These are phyloP conservation scores for Chaetoceros tenuissimus DNA, from an alignment of 108 stramenopile species.

Conservation along the genomic window DNA sequence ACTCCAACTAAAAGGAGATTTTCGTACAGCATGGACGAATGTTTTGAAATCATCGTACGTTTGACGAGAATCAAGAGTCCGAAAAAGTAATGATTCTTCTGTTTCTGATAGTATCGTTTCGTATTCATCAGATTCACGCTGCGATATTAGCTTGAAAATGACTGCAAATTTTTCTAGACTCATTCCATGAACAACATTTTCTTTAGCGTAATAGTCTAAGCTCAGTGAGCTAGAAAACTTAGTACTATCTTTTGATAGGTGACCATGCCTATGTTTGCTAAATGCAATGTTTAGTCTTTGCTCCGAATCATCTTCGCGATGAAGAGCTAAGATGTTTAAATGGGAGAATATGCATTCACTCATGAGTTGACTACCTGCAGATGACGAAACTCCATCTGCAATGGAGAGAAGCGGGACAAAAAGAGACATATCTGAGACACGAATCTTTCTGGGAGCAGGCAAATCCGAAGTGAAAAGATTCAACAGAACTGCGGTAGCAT, in stretches of 20 bases:
- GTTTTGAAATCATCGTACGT: not conserved
- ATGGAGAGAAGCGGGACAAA: constrained; percentile 27
- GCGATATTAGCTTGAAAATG: not conserved
- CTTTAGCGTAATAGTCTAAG: not conserved
- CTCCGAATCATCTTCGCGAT: constrained; percentile 16
- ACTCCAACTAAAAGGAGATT: not conserved
- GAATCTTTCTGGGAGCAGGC: constrained; percentile 8
- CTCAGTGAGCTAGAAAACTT: not conserved
- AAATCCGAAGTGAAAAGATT: not conserved
- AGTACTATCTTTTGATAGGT: not conserved
- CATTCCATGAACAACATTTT: constrained; percentile 2
- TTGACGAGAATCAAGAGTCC: not conserved
- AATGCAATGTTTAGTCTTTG: constrained; percentile 24
- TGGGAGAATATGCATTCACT: constrained; percentile 24
- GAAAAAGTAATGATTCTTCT: not conserved
- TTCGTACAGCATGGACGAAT: not conserved
- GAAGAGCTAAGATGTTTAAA: constrained; percentile 15
- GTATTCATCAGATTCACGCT: not conserved
- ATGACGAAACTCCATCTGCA: constrained; percentile 24
- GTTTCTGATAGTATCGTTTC: not conserved
- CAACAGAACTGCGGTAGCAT: not conserved
- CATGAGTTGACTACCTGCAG: constrained; percentile 26
- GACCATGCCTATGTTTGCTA: constrained; percentile 9
- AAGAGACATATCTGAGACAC: constrained; percentile 17
- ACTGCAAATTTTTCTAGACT: not conserved